Conservation (phyloP, 192 early-diverging fungal species). For the Coemansia sp. region DNA sequence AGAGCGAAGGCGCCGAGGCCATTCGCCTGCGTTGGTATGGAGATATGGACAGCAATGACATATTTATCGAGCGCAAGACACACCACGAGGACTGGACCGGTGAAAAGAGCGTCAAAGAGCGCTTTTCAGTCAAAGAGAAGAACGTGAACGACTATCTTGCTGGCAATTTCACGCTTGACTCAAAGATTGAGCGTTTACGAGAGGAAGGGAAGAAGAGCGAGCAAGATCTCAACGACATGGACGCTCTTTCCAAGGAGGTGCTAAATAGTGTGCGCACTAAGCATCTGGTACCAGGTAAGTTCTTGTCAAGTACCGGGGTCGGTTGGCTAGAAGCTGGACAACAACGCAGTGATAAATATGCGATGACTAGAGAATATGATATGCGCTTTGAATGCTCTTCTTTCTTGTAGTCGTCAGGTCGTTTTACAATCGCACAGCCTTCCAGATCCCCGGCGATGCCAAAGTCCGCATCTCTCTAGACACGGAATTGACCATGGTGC, state of each 20-base stretch:
- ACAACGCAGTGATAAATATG: neutral
- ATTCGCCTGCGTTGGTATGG: conserved; percentile 96
- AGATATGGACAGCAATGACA: conserved; percentile 78
- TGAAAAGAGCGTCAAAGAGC: conserved; percentile 86
- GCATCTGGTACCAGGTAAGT: conserved; percentile 63
- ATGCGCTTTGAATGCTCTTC: neutral
- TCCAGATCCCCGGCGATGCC: conserved; percentile 96
- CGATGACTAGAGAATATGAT: neutral
- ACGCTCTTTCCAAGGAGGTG: conserved; percentile 71
- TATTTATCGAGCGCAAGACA: conserved; percentile 98
- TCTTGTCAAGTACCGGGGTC: neutral
- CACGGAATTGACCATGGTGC: conserved; percentile 93
- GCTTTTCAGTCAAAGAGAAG: conserved; percentile 93
- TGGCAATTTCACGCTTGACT: conserved; percentile 76
- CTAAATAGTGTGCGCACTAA: conserved; percentile 67
- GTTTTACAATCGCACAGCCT: conserved; percentile 97
- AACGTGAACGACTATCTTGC: conserved; percentile 83
- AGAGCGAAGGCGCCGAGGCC: conserved; percentile 85
- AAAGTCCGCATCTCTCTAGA: conserved; percentile 93
- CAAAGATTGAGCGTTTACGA: conserved; percentile 76
- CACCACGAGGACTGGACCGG: conserved; percentile 94
- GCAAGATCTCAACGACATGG: conserved; percentile 74
- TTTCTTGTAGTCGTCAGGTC: conserved; percentile 72
- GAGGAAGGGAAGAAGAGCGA: conserved; percentile 71
- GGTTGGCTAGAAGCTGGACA: neutral